Base-by-base conservation (phyloP, 2,329 filamentous ascomycete genomes). In the Penicillium sp. region DNA sequence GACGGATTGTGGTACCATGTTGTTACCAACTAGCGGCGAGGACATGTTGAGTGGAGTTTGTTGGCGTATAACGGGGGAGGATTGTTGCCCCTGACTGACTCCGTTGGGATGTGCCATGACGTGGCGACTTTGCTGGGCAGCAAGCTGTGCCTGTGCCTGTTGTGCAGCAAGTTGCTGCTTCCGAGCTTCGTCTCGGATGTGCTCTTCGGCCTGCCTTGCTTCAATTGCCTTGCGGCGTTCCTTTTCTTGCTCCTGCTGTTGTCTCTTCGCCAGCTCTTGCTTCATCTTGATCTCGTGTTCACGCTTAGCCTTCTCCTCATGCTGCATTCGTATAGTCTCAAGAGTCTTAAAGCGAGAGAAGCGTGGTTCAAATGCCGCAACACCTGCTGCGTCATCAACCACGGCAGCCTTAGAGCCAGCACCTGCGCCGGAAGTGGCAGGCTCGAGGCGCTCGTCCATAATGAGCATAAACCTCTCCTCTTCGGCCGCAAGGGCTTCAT, bases 281-380 rank as follows among this genome's bases (percentile, higher is more conserved):
- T 78, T 75, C 42, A 76, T 52, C 59, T 74, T 79, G 59, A 71
- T 68, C 54, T 78, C 77, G 24, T 77, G 73, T 42, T 79, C 76
- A 15, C 72, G 72, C 58, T 76, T 76, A 10, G 73, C 75, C 66
- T 85, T 88, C 68, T 95, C 89, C 24, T 86, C 85, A 54, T 90
- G 87, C 41, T 89, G 84, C 50, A 83, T 78, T 67, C 87, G 89
- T 63, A 96, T 95, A 52, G 89, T 88, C 52, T 90, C 90, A 41
- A 99, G 83, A 1, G 90, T 85, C 76, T 96, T 96, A 73, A 96
- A 97, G 34, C 89, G 85, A 62, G 94, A 91, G 68, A 97, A 96
- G 26, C 87, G 84, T 33, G 88, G 86, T 68, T 95, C 90, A 63
- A 95, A 95, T 3, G 87, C 81, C n/a, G 85, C 81, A 6, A 82